phyloP scores from a whole-genome alignment of 257 asterid species.

The Schizonepeta tenuifolia region DNA sequence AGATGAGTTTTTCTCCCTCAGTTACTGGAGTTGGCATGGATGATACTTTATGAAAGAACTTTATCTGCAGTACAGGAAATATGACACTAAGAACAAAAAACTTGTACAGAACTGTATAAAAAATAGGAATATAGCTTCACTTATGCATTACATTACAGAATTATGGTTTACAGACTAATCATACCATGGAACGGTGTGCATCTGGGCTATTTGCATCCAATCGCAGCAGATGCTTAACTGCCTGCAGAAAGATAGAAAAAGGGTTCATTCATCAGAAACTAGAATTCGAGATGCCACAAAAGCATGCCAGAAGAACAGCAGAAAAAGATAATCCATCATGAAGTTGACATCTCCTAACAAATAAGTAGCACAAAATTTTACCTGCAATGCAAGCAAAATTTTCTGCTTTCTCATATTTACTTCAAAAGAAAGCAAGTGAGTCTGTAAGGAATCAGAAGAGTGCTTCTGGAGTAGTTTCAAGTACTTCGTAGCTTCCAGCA shows the following conservation, averaged over 20 bases:
- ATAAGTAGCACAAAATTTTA: slow-evolving; percentile 32
- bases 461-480: slow-evolving; percentile 93
- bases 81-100: not conserved
- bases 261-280: slow-evolving; percentile 20
- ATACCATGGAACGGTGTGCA: slow-evolving; percentile 88
- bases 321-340: not conserved
- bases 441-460: slow-evolving; percentile 78
- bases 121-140: slow-evolving; percentile 1
- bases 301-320: slow-evolving; percentile 19
- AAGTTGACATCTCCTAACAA: slow-evolving; percentile 11
- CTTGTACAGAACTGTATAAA: not conserved
- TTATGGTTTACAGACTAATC: slow-evolving; percentile 29
- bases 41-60: slow-evolving; percentile 77
- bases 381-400: slow-evolving; percentile 87
- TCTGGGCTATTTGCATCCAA: slow-evolving; percentile 82
- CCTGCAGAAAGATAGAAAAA: slow-evolving; percentile 55
- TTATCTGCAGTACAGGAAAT: slow-evolving; percentile 56
- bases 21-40: slow-evolving; percentile 73
- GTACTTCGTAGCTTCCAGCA: slow-evolving; percentile 90
- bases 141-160: slow-evolving; percentile 7
- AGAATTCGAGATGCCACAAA: not conserved
- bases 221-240: slow-evolving; percentile 76
- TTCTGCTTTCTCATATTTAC: slow-evolving; percentile 88
- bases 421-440: slow-evolving; percentile 90
- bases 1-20: slow-evolving; percentile 73